Evolutionary conservation across 768 basidiomycete species (phyloP), one percentile per base, ranked within the genome.

Genomic region (Russula abietina): DNA sequence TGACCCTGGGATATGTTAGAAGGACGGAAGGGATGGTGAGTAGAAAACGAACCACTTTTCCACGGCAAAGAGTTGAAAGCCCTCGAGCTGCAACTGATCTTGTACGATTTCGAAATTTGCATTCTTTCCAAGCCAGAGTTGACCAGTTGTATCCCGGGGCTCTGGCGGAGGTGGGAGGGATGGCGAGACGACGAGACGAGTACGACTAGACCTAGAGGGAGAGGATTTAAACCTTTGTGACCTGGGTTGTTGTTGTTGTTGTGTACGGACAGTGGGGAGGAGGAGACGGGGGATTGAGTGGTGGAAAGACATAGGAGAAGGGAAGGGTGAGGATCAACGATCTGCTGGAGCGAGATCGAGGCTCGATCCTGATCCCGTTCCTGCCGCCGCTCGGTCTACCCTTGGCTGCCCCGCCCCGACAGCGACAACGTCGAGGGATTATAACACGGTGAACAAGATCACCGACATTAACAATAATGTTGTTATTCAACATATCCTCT

Each of bases 61-160:
- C 10, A 93, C 91, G 0, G 89, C 91, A 71, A 92, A 93, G 60
- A 93, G 78, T 74, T 92, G 91, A 74, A 85, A 91, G 1, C 86
- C 86, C 22, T 77, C 70, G 26, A 89, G 70, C 50, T 83, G 74
- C 51, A 85, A 67, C 19, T 74, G 73, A 38, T 81, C 78, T 41
- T 80, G 75, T 9, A 78, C 77, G 59, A 83, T 72, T 68, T 80
- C 78, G 64, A 86, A 83, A 54, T 73, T 76, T 53, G 76, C 75
- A 22, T 78, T 76, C 11, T 74, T 70, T 1, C 78, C 78, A 19
- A 83, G 73, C 81, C 82, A 83, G 36, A 69, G 30, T 32, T 68
- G 57, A 17, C 66, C 71, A 7, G 63, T 24, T 28, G 62, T 56
- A 19, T 22, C 41, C 17, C 10, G 59, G 12, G 38, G 28, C 19